phyloP scores from a whole-genome alignment of 2,329 filamentous ascomycete genomes.

The Mycosphaerella arachidis region DNA sequence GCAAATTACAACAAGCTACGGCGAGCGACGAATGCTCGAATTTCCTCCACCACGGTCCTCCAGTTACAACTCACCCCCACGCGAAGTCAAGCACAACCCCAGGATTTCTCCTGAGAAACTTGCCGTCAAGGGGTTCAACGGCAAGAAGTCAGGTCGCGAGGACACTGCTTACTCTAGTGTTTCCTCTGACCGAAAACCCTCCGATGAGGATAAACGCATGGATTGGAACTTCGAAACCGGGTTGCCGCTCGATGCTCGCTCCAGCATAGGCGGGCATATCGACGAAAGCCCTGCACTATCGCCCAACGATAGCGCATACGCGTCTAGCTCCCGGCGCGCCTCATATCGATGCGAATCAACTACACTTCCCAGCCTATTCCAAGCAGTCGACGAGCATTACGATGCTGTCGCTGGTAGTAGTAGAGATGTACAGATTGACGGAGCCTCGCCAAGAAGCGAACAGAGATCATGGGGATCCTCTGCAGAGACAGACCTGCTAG shows the following conservation, averaged over 20 bases:
- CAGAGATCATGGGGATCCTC: constrained; percentile 8
- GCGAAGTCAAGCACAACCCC: constrained; percentile 4
- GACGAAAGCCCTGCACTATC: constrained; percentile 7
- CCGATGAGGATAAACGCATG: constrained; percentile 8
- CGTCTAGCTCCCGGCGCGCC: constrained; percentile 6
- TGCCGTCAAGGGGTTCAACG: constrained; percentile 1
- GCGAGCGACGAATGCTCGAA: constrained; percentile 4
- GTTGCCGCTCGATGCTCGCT: constrained; percentile 14
- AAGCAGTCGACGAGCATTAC: constrained; percentile 13
- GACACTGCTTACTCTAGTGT: constrained; percentile 22
- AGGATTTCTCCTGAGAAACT: constrained; percentile 3
- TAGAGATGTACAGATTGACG: background rate
- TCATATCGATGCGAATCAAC: constrained; percentile 23
- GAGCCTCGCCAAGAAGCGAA: constrained; percentile 3
- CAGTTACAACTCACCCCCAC: constrained; percentile 10
- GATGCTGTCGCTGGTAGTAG: constrained; percentile 13
- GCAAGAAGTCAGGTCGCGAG: constrained; percentile 12
- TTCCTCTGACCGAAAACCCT: background rate
- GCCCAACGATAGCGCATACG: constrained; percentile 20
- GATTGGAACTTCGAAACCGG: constrained; percentile 25
- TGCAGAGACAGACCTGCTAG: constrained; percentile 10
- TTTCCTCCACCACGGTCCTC: constrained; percentile 12
- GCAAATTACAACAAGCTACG: background rate
- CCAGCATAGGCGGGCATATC: constrained; percentile 15
- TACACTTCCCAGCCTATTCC: constrained; percentile 23